These are phyloP conservation scores for Sugiyamaella mastotermitis DNA, from an alignment of 805 yeast species.

Conservation along the genomic window DNA sequence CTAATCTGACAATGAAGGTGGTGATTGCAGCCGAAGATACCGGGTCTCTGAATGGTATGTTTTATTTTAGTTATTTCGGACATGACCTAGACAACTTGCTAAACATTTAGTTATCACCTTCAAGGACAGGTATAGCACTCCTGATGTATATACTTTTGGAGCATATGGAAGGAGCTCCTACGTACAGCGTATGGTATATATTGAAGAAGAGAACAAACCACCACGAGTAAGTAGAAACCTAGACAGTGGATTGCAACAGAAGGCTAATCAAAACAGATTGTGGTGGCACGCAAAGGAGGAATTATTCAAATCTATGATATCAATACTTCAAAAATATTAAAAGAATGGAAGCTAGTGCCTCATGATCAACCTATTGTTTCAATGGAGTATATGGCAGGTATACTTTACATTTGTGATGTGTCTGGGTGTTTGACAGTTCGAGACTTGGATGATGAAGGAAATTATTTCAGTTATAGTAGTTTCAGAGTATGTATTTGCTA, in stretches of 20 bases:
- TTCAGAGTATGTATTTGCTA: conserved; percentile 1
- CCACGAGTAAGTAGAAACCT: conserved; percentile 10
- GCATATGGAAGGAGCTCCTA: conserved; percentile 16
- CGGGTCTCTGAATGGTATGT: conserved; percentile 1
- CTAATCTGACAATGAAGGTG: background rate
- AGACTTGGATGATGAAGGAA: conserved; percentile 13
- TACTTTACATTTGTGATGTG: conserved; percentile 15
- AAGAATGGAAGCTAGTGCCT: conserved; percentile 18
- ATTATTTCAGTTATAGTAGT: conserved; percentile 3
- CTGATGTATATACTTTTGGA: conserved; percentile 9
- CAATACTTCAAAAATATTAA: conserved; percentile 10
- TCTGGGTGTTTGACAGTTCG: conserved; percentile 17
- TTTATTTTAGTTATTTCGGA: no score
- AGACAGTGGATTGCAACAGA: no score
- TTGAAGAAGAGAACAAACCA: conserved; percentile 1
- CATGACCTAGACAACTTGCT: no score
- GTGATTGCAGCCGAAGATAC: background rate
- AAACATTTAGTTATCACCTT: conserved; percentile 1
- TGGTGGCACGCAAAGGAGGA: conserved; percentile 22
- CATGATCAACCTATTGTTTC: conserved; percentile 16
- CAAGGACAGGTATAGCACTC: background rate
- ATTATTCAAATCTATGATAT: conserved; percentile 18
- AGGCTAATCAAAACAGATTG: conserved; percentile 7
- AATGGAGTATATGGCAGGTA: conserved; percentile 15
- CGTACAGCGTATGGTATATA: conserved; percentile 17